Base-by-base conservation (phyloP, 768 basidiomycete species). In the Boletus rex-veris region DNA sequence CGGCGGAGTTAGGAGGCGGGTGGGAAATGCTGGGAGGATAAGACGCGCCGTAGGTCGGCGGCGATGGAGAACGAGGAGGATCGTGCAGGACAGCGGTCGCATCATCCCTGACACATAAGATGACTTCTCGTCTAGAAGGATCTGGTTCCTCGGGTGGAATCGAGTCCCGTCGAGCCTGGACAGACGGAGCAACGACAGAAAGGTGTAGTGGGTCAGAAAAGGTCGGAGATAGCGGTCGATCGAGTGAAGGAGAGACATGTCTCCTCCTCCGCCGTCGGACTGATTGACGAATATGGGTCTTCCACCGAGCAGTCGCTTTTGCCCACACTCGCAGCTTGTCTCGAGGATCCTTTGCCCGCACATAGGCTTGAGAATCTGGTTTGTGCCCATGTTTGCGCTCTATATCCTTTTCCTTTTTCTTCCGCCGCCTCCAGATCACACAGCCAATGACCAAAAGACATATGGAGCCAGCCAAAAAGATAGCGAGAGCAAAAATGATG, bases 261-360 rank as follows among this genome's bases (percentile, higher is more conserved):
- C 39, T 61, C 43, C 57, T 67, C 40, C 78, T 76, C 52, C 88
- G 76, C 45, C 82, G 80, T 36, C 86, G 80, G 8, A 82, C 81
- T n/a, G 80, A 72, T 52, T 80, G 75, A 26, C 82, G 80, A 10
- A 81, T 77, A 48, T 84, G 83, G 3, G 79, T 80, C 58, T 76
- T 82, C 88, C 88, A 91, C 41, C 85, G 78, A 8, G 82, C 82
- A 2, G 80, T 82, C 3, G 87, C 86, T 54, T 72, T 77, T 1
- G 78, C 76, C 86, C 86, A 88, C 45, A 84, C 61, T 59, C 80
- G 82, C 65, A 84, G 79, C 56, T 80, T 80, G 5, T 66, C 64
- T 48, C 75, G 79, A 8, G 69, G 66, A 44, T 82, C 80, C 55
- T 74, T 77, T 55, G 82, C 78, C 10, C 69, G 66, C 6, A 58